Conservation (phyloP, 169 alveolate genomes). For the Cystoisospora suis region DNA sequence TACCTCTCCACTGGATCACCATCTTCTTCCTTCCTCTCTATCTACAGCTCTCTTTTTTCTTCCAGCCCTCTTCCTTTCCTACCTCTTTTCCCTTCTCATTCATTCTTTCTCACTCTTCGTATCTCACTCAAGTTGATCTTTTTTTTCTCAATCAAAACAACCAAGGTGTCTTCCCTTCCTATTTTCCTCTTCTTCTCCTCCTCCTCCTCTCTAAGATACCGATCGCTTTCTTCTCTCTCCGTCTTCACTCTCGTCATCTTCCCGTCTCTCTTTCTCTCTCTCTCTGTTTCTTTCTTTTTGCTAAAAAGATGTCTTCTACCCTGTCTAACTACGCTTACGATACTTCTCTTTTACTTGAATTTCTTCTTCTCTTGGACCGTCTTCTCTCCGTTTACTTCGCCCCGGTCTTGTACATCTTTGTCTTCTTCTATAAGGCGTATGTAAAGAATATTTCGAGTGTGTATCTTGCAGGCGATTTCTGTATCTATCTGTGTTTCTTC, state of each 20-base stretch:
- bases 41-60: no score
- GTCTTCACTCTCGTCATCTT: not conserved
- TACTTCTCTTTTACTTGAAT: not conserved
- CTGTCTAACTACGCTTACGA: not conserved
- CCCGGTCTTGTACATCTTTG: not conserved
- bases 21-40: no score
- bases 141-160: not conserved
- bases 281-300: not conserved
- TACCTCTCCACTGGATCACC: no score
- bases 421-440: not conserved
- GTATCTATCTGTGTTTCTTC: not conserved
- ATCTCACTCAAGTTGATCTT: not conserved
- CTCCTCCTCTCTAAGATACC: not conserved
- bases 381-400: not conserved
- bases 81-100: no score
- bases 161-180: not conserved
- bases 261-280: not conserved
- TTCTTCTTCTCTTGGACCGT: not conserved
- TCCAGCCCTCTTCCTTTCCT: no score
- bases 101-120: no score
- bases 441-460: not conserved
- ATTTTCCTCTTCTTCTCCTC: not conserved
- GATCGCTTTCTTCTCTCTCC: not conserved
- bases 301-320: not conserved
- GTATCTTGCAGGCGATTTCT: not conserved